A percentile compares a stretch with the other conserved stretches of the same genome.
Evolutionary conservation across 208 protist species (phyloP).

Genomic region (Wallacemonas sp.): DNA sequence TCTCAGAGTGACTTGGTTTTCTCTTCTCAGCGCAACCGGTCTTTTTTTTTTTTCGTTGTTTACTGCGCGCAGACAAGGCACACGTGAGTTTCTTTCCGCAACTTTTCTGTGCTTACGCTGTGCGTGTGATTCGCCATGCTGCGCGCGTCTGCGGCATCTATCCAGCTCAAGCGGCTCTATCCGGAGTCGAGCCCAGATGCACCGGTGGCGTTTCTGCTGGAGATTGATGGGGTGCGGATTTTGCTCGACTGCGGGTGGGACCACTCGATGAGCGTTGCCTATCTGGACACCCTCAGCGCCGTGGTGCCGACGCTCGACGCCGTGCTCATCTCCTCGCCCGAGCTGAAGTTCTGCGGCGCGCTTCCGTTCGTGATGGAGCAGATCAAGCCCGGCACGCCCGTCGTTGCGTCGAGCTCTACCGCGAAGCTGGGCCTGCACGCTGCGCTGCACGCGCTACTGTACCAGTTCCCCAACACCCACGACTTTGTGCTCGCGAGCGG

Average conservation of each 20-base stretch:
- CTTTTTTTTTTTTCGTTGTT: no score
- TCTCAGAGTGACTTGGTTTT: no score
- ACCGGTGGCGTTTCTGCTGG: conserved; percentile 62
- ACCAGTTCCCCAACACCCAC: conserved; percentile 72
- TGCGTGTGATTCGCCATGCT: conserved; percentile 25
- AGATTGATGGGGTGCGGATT: conserved; percentile 84
- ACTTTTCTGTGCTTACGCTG: no score
- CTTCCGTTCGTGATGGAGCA: conserved; percentile 84
- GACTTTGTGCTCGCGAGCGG: conserved; percentile 25
- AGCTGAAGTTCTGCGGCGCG: conserved; percentile 78
- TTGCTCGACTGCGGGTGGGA: conserved; percentile 90
- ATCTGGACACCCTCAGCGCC: conserved; percentile 54
- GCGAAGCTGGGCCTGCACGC: conserved; percentile 82
- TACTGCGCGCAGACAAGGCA: no score
- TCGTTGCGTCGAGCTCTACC: conserved; percentile 65
- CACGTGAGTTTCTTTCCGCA: no score
- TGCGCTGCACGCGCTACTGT: conserved; percentile 77
- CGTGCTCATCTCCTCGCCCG: conserved; percentile 79
- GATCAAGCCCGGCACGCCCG: conserved; percentile 57
- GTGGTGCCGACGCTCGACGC: conserved; percentile 56
- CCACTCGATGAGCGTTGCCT: conserved; percentile 54
- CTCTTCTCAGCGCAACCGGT: no score
- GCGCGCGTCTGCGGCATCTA: conserved; percentile 45
- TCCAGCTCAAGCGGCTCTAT: conserved; percentile 51
- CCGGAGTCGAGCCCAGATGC: conserved; percentile 22